These are phyloP conservation scores for Skeletonema potamos DNA, from an alignment of 108 stramenopile genomes.

Conservation along the genomic window DNA sequence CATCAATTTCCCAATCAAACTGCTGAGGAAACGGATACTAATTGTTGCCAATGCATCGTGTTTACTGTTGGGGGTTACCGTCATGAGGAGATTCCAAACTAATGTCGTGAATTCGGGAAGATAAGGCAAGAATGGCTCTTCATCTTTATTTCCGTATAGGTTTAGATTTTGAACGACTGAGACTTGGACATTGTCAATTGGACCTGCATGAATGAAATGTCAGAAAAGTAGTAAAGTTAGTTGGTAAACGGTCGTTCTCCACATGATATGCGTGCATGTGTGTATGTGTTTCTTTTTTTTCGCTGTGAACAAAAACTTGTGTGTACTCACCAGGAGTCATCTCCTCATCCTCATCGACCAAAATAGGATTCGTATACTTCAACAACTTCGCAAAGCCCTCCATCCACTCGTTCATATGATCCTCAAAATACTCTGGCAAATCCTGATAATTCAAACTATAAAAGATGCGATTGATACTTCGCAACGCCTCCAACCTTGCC, in stretches of 20 bases:
- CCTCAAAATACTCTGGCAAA: constrained; percentile 97
- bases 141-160: constrained; percentile 94
- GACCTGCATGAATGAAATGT: constrained; percentile 25
- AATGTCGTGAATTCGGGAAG: constrained; percentile 80
- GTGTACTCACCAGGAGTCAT: constrained; percentile 57
- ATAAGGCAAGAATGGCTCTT: constrained; percentile 90
- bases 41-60: constrained; percentile 91
- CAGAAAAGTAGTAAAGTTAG: not conserved
- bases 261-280: not conserved
- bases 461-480: constrained; percentile 89
- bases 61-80: constrained; percentile 60
- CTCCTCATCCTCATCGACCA: constrained; percentile 86
- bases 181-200: constrained; percentile 85
- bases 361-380: constrained; percentile 77
- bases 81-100: constrained; percentile 91
- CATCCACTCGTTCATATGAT: constrained; percentile 95
- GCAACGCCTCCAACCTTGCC: constrained; percentile 72
- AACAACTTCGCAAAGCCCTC: constrained; percentile 85
- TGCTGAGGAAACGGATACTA: constrained; percentile 90
- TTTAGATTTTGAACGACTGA: constrained; percentile 93
- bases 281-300: not conserved
- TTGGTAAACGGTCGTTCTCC: not conserved
- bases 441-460: constrained; percentile 97
- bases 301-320: not conserved
- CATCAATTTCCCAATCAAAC: constrained; percentile 87